Evolutionary conservation across 2,329 filamentous ascomycete species (phyloP), one percentile per base, ranked within the genome.

Genomic region (Hymenoscyphus scutula): DNA sequence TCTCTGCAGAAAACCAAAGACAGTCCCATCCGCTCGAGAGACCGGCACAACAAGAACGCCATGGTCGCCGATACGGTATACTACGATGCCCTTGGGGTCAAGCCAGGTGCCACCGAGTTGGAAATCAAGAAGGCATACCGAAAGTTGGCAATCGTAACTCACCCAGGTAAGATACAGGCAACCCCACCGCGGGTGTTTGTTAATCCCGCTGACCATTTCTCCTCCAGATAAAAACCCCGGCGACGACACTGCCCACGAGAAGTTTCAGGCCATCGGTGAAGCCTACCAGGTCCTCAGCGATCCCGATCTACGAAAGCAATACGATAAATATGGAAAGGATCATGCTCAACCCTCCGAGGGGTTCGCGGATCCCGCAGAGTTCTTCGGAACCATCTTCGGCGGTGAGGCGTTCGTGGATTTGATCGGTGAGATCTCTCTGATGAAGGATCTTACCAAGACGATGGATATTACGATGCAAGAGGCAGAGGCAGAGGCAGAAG

Each of bases 61-160:
- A 74, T 73, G 71, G 73, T 74, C 59, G 70, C 68, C 17, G 72
- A 74, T 59, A 74, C 72, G n/a, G 67, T 68, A 13, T 74, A 74
- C 34, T 74, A 74, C 78, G 92, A 97, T 78, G 87, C 86, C 70
- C 82, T 97, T 45, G 91, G 90, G 74, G 92, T 97, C 72, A 82
- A 88, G 78, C 89, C 92, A 68, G 91, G 89, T 61, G 94, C 93
- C 32, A 89, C 91, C 45, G 91, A 94, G 76, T 84, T 97, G 58
- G 92, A 97, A 76, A 97, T 97, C 79, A 97, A 97, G 78, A 97
- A 97, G 80, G 93, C 93, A 30, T 97, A 97, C 79, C 87, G 93
- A 75, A 97, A 94, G 79, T 84, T 95, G 70, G 95, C 95, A 70
- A 97, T 98, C 76, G 86, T 93, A 70, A 91, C 96, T 73, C 94